Conservation (phyloP, 2,329 filamentous ascomycete species). For the Cordyceps cateniannulata region DNA sequence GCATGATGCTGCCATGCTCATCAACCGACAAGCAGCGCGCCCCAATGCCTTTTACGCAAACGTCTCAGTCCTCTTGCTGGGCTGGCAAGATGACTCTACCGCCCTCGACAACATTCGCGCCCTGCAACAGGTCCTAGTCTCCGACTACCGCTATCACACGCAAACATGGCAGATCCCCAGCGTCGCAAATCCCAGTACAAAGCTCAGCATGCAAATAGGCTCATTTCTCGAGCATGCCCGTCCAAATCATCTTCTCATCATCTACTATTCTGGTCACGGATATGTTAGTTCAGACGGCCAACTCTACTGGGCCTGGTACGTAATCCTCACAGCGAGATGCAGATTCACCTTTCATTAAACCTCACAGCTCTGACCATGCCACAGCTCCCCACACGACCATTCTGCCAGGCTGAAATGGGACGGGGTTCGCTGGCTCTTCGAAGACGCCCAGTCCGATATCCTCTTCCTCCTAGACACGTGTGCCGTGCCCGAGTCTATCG, state of each 20-base stretch:
- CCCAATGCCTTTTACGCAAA: constrained; percentile 39
- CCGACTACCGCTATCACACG: constrained; percentile 54
- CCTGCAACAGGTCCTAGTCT: constrained; percentile 51
- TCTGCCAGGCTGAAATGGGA: constrained; percentile 58
- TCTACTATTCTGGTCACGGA: constrained; percentile 59
- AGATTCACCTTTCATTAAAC: constrained; percentile 12
- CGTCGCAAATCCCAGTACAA: constrained; percentile 51
- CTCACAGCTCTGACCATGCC: constrained; percentile 34
- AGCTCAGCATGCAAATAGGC: constrained; percentile 54
- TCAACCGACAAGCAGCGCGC: constrained; percentile 56
- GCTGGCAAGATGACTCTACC: constrained; percentile 55
- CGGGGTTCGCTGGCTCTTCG: constrained; percentile 54
- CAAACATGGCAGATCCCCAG: constrained; percentile 57
- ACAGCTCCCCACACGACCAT: constrained; percentile 46
- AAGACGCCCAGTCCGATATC: constrained; percentile 57
- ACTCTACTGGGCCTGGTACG: constrained; percentile 61
- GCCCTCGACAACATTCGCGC: constrained; percentile 47
- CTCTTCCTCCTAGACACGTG: constrained; percentile 58
- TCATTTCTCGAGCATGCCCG: constrained; percentile 52
- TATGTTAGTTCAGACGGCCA: constrained; percentile 53
- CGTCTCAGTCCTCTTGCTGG: constrained; percentile 54
- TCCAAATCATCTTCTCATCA: constrained; percentile 54
- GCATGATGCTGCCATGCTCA: constrained; percentile 62
- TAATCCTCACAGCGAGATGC: not conserved
- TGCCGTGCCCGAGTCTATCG: constrained; percentile 43